Evolutionary conservation across 805 yeast genomes (phyloP), one percentile per base, ranked within the genome.

Genomic region (Starmerella etchellsii): DNA sequence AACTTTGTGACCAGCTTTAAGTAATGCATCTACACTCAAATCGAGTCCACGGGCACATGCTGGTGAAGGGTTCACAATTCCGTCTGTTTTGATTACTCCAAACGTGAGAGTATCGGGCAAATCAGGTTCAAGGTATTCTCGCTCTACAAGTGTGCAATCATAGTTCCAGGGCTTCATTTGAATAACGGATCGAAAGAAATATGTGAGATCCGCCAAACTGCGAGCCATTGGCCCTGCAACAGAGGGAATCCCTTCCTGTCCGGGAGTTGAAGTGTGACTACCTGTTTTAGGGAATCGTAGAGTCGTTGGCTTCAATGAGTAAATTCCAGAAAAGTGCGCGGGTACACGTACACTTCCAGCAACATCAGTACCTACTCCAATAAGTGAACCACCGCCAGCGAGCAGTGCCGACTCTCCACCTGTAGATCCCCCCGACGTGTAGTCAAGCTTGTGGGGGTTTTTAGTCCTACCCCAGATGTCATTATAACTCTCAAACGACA

Each of bases 291-390:
- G 71, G 36, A 73, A 57, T 40, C 78, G 61, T 7, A 67, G 67
- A 10, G 64, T 61, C 14, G 76, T 66, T 28, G 73, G 69, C 49
- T 70, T 64, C 28, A 73, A 50, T 18, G 74, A 65, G 60, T 68
- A 71, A 36, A 64, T 56, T n/a, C 77, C 76, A 36, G 65, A 58
- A 51, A 70, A 71, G 14, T 69, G 73, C 3, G 76, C 71, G 2
- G 78, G 78, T 20, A 61, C 56, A 22, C 78, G 64, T 29, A 72
- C 71, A 1, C 73, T 67, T 2, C 77, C 78, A 15, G 75, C 76
- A 24, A 71, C 70, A 42, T 71, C 76, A 39, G 69, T 65, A 9
- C 78, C 78, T 34, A 74, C 54, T 15, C 79, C 78, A 34, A 71
- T 53, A 1, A 67, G 58, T 21, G 69, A 59, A 9, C 73, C 76